Conservation (phyloP, 176 grass and related monocot genomes). For the Melocanna baccifera region DNA sequence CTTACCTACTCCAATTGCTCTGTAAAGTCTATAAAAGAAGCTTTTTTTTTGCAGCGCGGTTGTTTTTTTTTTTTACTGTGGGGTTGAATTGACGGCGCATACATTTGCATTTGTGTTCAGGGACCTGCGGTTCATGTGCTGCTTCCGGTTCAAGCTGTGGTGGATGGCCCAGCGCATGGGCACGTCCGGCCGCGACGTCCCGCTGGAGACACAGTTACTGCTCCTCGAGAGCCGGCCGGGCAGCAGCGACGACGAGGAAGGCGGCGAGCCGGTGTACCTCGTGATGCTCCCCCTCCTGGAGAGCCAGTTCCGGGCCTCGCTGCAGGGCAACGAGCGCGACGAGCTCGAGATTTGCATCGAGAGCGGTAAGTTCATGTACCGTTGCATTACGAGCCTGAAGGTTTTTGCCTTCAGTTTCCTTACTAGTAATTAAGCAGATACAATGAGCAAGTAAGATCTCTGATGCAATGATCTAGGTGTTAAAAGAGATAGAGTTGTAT, state of each 20-base stretch:
- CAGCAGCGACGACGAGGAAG: not conserved
- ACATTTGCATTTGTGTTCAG: not conserved
- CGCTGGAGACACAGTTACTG: slow-evolving; percentile 63
- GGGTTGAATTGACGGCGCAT: not conserved
- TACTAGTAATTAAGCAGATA: too few species aligned
- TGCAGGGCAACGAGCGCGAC: slow-evolving; percentile 52
- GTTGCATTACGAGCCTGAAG: too few species aligned
- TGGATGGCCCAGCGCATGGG: slow-evolving; percentile 78
- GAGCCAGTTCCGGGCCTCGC: slow-evolving; percentile 38
- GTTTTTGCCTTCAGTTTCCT: too few species aligned
- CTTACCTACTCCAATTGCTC: too few species aligned
- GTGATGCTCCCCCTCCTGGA: slow-evolving; percentile 46
- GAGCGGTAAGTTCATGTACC: slow-evolving; percentile 34
- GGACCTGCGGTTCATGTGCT: slow-evolving; percentile 51
- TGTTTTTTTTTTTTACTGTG: too few species aligned
- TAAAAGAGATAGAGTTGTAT: too few species aligned
- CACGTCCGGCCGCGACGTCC: slow-evolving; percentile 42
- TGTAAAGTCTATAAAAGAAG: not conserved
- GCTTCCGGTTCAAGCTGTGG: slow-evolving; percentile 79
- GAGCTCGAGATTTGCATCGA: slow-evolving; percentile 53
- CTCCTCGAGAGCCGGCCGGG: slow-evolving; percentile 30
- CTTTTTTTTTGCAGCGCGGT: too few species aligned
- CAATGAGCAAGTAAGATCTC: too few species aligned
- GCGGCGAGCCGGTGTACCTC: slow-evolving; percentile 24
- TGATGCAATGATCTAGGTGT: too few species aligned